Conservation (phyloP, 495 filamentous ascomycete genomes). For the Xylaria telfairii region DNA sequence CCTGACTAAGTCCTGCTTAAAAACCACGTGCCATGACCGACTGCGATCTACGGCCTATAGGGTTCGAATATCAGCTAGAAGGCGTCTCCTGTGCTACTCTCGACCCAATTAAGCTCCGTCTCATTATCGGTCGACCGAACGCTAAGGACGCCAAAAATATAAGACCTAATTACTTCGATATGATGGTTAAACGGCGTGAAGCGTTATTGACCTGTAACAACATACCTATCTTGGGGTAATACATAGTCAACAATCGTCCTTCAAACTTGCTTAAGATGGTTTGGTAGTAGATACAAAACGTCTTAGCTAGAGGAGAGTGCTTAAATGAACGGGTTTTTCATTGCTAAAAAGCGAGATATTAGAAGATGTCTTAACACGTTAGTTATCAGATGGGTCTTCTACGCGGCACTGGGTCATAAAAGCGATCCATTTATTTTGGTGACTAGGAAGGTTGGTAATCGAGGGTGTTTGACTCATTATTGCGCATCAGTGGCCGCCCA, state of each 20-base stretch:
- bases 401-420: slow-evolving; percentile 29
- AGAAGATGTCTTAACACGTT: slow-evolving; percentile 15
- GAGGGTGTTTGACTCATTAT: slow-evolving; percentile 24
- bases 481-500: background rate
- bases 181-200: slow-evolving; percentile 24
- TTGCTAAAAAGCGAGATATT: no score
- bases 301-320: no score
- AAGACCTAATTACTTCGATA: slow-evolving; percentile 29
- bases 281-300: no score
- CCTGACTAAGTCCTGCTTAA: no score
- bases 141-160: slow-evolving; percentile 25
- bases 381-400: slow-evolving; percentile 29
- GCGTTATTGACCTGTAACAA: slow-evolving; percentile 21
- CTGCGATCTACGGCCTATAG: slow-evolving; percentile 24
- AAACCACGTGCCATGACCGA: slow-evolving; percentile 33
- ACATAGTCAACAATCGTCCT: background rate
- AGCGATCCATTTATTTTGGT: slow-evolving; percentile 31
- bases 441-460: slow-evolving; percentile 49
- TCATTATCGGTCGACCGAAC: slow-evolving; percentile 5
- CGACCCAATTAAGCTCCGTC: background rate
- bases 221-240: slow-evolving; percentile 22
- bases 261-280: background rate
- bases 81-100: slow-evolving; percentile 24
- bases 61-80: slow-evolving; percentile 29
- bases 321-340: no score